phyloP scores from a whole-genome alignment of 148 eudicot species.

The Dianthus caryophyllus region DNA sequence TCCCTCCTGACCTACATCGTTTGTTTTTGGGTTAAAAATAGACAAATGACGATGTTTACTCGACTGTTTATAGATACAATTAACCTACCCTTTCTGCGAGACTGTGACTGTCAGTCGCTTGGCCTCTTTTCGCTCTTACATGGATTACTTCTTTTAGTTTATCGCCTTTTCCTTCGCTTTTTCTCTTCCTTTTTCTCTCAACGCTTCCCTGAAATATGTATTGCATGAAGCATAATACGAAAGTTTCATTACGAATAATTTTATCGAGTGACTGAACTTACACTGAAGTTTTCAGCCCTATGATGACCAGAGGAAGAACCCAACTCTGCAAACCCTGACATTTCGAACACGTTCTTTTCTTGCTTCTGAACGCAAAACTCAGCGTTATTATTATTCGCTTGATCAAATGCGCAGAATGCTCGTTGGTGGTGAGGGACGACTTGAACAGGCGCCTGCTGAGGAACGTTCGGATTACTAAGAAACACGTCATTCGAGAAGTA shows the following conservation, averaged over 20 bases:
- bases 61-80: too few species aligned
- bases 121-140: constrained; percentile 87
- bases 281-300: constrained; percentile 11
- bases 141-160: constrained; percentile 69
- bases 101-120: constrained; percentile 86
- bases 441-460: constrained; percentile 4
- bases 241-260: too few species aligned
- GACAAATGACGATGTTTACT: too few species aligned
- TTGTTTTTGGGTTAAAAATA: not conserved
- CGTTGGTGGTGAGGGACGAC: constrained; percentile 9
- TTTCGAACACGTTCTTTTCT: not conserved
- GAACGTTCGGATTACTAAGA: constrained; percentile 4
- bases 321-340: constrained; percentile 1
- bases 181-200: constrained; percentile 49
- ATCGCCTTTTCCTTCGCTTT: constrained; percentile 31
- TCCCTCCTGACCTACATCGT: constrained; percentile 54
- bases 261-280: not conserved
- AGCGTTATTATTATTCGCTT: constrained; percentile 1
- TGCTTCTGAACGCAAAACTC: too few species aligned
- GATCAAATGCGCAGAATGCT: constrained; percentile 12
- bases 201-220: constrained; percentile 26
- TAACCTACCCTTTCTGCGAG: constrained; percentile 65
- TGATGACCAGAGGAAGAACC: constrained; percentile 11
- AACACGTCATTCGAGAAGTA: constrained; percentile 26
- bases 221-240: too few species aligned